phyloP scores from a whole-genome alignment of 1,284 basidiomycete species.

The Leccinum angustisporum region DNA sequence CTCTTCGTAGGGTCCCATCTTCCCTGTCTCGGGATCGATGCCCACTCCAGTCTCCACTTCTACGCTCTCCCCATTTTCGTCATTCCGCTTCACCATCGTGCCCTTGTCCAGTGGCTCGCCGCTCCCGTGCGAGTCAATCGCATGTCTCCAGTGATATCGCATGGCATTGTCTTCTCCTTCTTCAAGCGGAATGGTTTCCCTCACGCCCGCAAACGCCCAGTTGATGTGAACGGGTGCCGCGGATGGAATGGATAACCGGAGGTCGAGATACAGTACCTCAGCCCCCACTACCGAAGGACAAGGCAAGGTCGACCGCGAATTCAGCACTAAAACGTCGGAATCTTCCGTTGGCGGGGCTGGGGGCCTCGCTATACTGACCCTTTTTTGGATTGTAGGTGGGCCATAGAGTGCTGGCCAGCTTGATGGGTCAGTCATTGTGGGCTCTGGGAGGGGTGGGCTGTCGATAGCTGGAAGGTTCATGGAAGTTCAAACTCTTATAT shows the following conservation, averaged over 20 bases:
- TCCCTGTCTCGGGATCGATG: slow-evolving; percentile 14
- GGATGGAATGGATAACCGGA: slow-evolving; percentile 15
- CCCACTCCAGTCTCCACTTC: slow-evolving; percentile 17
- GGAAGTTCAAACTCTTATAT: background rate
- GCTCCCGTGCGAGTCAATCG: slow-evolving; percentile 18
- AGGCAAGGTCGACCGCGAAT: slow-evolving; percentile 18
- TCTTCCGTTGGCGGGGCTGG: slow-evolving; percentile 17
- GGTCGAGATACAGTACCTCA: slow-evolving; percentile 16
- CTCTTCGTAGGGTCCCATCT: slow-evolving; percentile 20
- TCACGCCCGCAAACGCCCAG: slow-evolving; percentile 19
- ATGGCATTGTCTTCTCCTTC: background rate
- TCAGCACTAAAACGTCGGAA: slow-evolving; percentile 22
- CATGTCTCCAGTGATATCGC: slow-evolving; percentile 14
- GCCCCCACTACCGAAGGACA: background rate
- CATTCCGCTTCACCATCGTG: slow-evolving; percentile 4
- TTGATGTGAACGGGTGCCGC: slow-evolving; percentile 1
- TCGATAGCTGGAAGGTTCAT: too few species aligned
- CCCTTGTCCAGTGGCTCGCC: slow-evolving; percentile 15
- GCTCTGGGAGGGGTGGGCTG: background rate
- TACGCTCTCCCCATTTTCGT: slow-evolving; percentile 3
- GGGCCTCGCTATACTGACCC: slow-evolving; percentile 14
- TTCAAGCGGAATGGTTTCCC: slow-evolving; percentile 6
- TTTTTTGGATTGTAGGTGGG: slow-evolving; percentile 9
- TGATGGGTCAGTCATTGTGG: background rate
- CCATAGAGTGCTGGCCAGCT: slow-evolving; percentile 15